These are phyloP conservation scores for Kernera saxatilis DNA, from an alignment of 345 rosid genomes.

Conservation along the genomic window DNA sequence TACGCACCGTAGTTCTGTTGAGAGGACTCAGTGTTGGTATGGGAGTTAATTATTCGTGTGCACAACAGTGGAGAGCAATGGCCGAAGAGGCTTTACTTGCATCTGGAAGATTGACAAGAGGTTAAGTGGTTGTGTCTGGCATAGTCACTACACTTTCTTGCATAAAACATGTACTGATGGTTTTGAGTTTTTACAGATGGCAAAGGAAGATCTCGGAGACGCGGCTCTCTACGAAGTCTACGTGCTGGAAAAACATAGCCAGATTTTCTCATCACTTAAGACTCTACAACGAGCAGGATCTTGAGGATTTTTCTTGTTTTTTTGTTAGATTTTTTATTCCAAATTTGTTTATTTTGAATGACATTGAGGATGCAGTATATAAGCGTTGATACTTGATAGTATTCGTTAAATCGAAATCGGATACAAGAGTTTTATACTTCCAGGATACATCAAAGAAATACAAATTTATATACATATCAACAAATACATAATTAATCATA, in stretches of 20 bases:
- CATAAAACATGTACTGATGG: not conserved
- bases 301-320: not conserved
- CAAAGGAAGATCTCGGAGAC: conserved; percentile 6
- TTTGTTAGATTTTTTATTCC: too few relatives aligned
- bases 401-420: too few relatives aligned
- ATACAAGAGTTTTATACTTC: too few relatives aligned
- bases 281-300: not conserved
- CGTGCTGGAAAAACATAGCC: not conserved
- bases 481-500: too few relatives aligned
- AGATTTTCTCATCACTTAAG: not conserved
- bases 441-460: too few relatives aligned
- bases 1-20: conserved; percentile 73
- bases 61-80: conserved; percentile 79
- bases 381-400: too few relatives aligned
- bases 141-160: not conserved
- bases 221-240: not conserved
- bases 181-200: conserved; percentile 3
- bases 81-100: conserved; percentile 75
- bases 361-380: not conserved
- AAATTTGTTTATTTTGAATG: not conserved
- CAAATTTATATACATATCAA: too few relatives aligned
- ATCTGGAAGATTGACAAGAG: conserved; percentile 63
- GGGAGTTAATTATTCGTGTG: conserved; percentile 76
- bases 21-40: conserved; percentile 95
- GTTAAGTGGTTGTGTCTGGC: conserved; percentile 21